phyloP scores from a whole-genome alignment of 23 red algal species.

The Gracilaria gracilis region DNA sequence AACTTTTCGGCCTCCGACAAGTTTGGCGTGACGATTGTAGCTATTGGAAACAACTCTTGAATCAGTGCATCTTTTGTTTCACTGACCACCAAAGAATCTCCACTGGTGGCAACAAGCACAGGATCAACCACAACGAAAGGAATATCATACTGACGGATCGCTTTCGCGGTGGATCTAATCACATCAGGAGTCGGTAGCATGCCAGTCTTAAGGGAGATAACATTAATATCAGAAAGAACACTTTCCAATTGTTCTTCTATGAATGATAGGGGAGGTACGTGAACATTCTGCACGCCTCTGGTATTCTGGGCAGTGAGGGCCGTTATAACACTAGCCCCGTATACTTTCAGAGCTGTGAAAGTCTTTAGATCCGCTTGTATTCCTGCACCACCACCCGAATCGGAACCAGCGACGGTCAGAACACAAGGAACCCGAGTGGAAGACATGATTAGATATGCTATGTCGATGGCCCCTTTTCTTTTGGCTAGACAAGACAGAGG shows the following conservation, averaged over 20 bases:
- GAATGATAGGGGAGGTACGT: constrained; percentile 55
- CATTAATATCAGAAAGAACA: constrained; percentile 81
- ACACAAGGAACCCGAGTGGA: constrained; percentile 32
- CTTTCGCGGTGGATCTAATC: constrained; percentile 45
- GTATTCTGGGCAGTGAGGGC: constrained; percentile 99
- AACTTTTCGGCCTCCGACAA: constrained; percentile 82
- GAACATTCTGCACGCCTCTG: constrained; percentile 77
- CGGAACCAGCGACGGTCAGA: constrained; percentile 93
- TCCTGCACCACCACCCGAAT: constrained; percentile 95
- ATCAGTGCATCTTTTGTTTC: constrained; percentile 59
- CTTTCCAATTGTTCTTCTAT: constrained; percentile 80
- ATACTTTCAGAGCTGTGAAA: constrained; percentile 87
- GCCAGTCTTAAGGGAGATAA: constrained; percentile 89
- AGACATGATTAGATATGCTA: neutral
- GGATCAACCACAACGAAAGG: constrained; percentile 82
- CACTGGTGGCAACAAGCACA: constrained; percentile 85
- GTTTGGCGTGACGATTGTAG: constrained; percentile 92
- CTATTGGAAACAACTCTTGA: constrained; percentile 69
- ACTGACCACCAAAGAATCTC: constrained; percentile 39
- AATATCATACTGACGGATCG: constrained; percentile 40
- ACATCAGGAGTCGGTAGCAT: constrained; percentile 82
- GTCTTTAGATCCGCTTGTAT: constrained; percentile 99
- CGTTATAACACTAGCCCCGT: constrained; percentile 93
- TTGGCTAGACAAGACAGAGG: no score
- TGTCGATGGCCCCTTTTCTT: neutral